Conservation (phyloP, 78 protist genomes). For the Dictyostelium purpureum region DNA sequence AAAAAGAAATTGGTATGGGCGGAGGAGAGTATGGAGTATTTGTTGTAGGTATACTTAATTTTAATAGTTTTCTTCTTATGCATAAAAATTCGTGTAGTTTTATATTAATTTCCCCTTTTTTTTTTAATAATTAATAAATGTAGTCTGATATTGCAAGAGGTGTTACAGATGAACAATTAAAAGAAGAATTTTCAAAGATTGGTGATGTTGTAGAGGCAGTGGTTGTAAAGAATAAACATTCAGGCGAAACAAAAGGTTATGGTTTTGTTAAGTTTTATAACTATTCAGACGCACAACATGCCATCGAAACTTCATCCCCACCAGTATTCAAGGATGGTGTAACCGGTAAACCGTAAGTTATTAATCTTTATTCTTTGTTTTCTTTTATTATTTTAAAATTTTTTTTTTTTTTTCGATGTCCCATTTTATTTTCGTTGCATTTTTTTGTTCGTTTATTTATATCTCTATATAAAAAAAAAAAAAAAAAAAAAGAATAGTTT, state of each 20-base stretch:
- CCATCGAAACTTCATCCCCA: conserved; percentile 32
- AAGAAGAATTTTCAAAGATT: conserved; percentile 57
- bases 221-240: conserved; percentile 75
- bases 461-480: no score
- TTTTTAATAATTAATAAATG: not conserved
- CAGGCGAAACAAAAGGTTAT: conserved; percentile 77
- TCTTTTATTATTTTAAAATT: not conserved
- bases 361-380: not conserved
- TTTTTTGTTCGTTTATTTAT: no score
- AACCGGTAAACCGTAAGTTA: conserved; percentile 63
- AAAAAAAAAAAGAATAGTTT: not conserved
- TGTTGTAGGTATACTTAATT: conserved; percentile 1
- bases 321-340: conserved; percentile 49
- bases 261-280: conserved; percentile 66
- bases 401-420: not conserved
- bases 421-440: no score
- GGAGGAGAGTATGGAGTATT: conserved; percentile 18
- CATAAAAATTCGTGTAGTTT: no score
- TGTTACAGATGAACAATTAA: conserved; percentile 57
- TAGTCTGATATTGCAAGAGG: conserved; percentile 70
- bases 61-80: not conserved
- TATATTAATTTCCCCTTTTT: no score
- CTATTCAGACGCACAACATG: conserved; percentile 6
- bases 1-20: not conserved
- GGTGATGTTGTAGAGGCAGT: conserved; percentile 66